Evolutionary conservation across 345 rosid genomes (phyloP), one percentile per base, ranked within the genome.

Genomic region (Boechera retrofracta): DNA sequence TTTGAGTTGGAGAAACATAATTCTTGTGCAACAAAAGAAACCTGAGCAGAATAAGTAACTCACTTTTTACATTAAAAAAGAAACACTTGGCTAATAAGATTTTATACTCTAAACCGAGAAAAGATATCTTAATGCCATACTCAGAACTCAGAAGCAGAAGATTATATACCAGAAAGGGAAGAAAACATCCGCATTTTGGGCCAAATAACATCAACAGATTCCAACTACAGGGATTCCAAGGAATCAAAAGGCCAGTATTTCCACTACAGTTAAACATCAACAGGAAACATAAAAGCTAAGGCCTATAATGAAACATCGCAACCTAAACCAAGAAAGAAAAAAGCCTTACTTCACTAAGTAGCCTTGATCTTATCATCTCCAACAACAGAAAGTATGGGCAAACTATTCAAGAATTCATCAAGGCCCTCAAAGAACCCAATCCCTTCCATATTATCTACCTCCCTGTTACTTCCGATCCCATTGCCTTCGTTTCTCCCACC

Each of bases 401-500:
- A 80, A 84, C 91, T 92, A 83, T 87, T 91, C 73, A 95, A 85
- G 81, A 92, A 95, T 73, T 92, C 97, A 72, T 95, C 99, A 82
- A 95, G 99, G 31, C 98, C 99, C 75, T 95, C 94, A 51, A 95
- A 92, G 79, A 95, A 92, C 64, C 79, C 88, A 61, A 86, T 89
- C 67, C 94, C 98, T 83, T 91, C 94, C 26, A 82, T 85, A 76
- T 87, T 88, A 65, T 91, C 99, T 77, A 91, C 96, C 71, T 79
- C 94, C 60, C 84, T 84, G 64, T 74, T 69, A 69, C 83, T 71
- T 57, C 86, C 88, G 3, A 89, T 6, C 64, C 88, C 84, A 74
- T 79, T 82, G 66, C 82, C 85, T 75, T 59, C 86, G 52, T 76
- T 81, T 62, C 81, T 79, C 51, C 79, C 67, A 7, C 82, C 81